A percentile compares a stretch with the other conserved stretches of the same genome.
These are phyloP conservation scores for Lactarius hatsudake DNA, from an alignment of 768 basidiomycete species.

Conservation along the genomic window DNA sequence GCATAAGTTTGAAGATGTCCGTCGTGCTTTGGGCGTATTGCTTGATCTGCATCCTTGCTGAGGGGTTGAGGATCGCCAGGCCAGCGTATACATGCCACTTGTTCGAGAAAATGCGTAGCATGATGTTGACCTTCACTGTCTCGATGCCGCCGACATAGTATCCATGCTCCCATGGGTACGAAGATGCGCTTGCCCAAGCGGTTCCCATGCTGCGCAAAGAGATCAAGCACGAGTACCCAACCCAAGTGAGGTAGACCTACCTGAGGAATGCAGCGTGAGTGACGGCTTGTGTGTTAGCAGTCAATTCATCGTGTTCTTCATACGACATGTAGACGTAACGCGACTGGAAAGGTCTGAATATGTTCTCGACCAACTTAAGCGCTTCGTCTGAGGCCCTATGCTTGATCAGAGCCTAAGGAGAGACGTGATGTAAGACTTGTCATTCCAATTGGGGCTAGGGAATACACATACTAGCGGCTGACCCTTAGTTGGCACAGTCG, in stretches of 20 bases:
- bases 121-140: slow-evolving; percentile 96
- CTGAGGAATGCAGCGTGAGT: slow-evolving; percentile 97
- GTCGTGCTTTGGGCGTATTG: slow-evolving; percentile 84
- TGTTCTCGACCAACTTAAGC: slow-evolving; percentile 73
- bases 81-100: slow-evolving; percentile 99
- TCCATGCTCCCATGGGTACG: slow-evolving; percentile 95
- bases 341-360: slow-evolving; percentile 75
- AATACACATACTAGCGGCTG: slow-evolving; percentile 75
- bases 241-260: slow-evolving; percentile 40
- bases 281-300: slow-evolving; percentile 97
- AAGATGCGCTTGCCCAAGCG: slow-evolving; percentile 75
- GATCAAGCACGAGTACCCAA: neutral
- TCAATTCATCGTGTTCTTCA: slow-evolving; percentile 93
- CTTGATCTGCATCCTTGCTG: slow-evolving; percentile 82
- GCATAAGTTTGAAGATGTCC: slow-evolving; percentile 95
- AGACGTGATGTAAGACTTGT: slow-evolving; percentile 1
- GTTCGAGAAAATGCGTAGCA: slow-evolving; percentile 93
- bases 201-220: slow-evolving; percentile 82
- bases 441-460: neutral
- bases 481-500: slow-evolving; percentile 79
- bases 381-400: slow-evolving; percentile 78
- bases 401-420: slow-evolving; percentile 75
- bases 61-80: slow-evolving; percentile 95
- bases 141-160: slow-evolving; percentile 97
- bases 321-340: slow-evolving; percentile 93